These are phyloP conservation scores for Fraxinus xanthoxyloides DNA, from an alignment of 305 asterid species.

Conservation along the genomic window DNA sequence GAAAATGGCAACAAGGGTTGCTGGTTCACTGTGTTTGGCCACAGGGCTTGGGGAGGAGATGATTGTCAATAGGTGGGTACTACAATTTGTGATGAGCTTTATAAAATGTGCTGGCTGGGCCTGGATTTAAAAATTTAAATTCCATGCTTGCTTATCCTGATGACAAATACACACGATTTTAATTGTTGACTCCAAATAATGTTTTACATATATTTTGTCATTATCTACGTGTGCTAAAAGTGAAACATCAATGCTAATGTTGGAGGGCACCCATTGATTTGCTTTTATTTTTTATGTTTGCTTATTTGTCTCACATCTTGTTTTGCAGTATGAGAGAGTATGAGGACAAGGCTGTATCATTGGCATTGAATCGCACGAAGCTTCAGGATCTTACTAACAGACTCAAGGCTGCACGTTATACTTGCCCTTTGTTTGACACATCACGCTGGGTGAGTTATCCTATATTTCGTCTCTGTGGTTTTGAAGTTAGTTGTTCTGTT, in stretches of 20 bases:
- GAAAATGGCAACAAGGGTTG: slow-evolving; percentile 99
- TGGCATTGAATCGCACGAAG: slow-evolving; percentile 72
- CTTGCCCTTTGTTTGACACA: slow-evolving; percentile 89
- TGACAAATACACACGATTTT: not conserved
- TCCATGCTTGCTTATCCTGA: not conserved
- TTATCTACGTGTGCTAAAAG: not conserved
- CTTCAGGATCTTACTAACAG: slow-evolving; percentile 77
- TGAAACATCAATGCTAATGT: not conserved
- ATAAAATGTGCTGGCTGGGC: not conserved
- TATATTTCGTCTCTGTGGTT: not conserved
- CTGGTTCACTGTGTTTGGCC: slow-evolving; percentile 97
- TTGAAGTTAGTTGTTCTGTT: not conserved
- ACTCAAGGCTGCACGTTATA: slow-evolving; percentile 76
- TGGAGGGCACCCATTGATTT: not conserved
- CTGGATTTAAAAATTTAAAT: not conserved
- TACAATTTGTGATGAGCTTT: slow-evolving; percentile 12
- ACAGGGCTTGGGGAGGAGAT: slow-evolving; percentile 96
- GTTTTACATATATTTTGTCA: not conserved
- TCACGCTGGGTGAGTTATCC: slow-evolving; percentile 72
- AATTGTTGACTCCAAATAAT: not conserved
- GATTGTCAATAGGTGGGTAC: slow-evolving; percentile 75
- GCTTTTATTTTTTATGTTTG: not conserved
- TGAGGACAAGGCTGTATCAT: slow-evolving; percentile 84
- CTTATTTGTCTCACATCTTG: slow-evolving; percentile 19
- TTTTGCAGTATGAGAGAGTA: slow-evolving; percentile 82